Base-by-base conservation (phyloP, 176 grass and related monocot genomes). In the Eragrostis nindensis region DNA sequence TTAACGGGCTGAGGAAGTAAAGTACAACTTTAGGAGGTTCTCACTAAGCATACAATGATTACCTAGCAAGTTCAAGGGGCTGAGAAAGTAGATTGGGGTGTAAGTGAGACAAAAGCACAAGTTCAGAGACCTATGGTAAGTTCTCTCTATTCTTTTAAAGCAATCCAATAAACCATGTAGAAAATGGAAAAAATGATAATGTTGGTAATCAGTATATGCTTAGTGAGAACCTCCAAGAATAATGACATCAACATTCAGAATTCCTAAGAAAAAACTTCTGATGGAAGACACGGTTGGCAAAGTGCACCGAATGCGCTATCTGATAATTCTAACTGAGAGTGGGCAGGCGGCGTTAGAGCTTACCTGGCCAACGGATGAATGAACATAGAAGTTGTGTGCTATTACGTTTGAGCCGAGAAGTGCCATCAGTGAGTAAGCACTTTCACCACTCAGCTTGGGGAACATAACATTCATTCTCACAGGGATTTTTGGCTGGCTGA, bases 331-430 rank as follows among this genome's bases (percentile, higher is more conserved):
- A 38, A 17, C 24, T 70, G 42, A 2, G 25, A 24, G 46, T 25
- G 12, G 76, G 32, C 10, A 63, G 2, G 38, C 63, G 17, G 25
- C 3, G 6, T 26, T 16, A 6, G 3, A 60, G 53, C 38, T 82
- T 85, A 90, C 95, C 73, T 90, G 87, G 25, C 94, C 94, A 86
- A 94, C 61, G 68, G 89, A 90, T 30, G 94, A 97, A 47, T 97
- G 92, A 44, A 82, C 73, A 70, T 94, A 97, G 68, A 97, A 90
- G 76, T 90, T 97, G 81, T 97, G 95, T 3, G 26, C 92, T 87
- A 97, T 94, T 80, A 97, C 6, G 73, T 97, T 97, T 64, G 87
- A 22, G 3, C 95, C 95, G 54, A 97, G 81, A 85, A 97, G 87
- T 36, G 92, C 89, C 92, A 94, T 97, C 46, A 97, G 48, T 21